Conservation (phyloP, 306 rosid species). For the Sicyos edulis region DNA sequence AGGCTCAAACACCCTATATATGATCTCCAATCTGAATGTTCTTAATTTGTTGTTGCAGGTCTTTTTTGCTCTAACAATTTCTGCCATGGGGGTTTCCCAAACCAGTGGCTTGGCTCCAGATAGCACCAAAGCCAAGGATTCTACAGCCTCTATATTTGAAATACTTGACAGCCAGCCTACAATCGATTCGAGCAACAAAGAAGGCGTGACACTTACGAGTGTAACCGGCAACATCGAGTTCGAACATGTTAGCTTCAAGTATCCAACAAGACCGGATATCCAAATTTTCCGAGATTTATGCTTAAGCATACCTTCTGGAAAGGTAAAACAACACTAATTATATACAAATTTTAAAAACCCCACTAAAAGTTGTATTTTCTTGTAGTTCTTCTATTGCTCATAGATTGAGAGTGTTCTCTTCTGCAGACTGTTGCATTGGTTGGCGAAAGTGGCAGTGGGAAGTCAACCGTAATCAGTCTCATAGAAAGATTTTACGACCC, state of each 20-base stretch:
- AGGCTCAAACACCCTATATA: neutral
- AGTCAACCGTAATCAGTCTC: conserved; percentile 71
- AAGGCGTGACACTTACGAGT: conserved; percentile 36
- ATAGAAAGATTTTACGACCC: conserved; percentile 79
- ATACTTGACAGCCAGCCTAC: conserved; percentile 62
- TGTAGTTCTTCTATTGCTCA: neutral
- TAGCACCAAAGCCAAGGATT: conserved; percentile 71
- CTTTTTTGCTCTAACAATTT: conserved; percentile 64
- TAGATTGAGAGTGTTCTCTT: neutral
- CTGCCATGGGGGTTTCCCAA: conserved; percentile 70
- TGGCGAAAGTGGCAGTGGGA: conserved; percentile 92
- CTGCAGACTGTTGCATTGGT: conserved; percentile 78
- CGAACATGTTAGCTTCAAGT: conserved; percentile 51
- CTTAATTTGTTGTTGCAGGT: conserved; percentile 35
- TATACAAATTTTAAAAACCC: too few species aligned
- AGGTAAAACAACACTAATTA: conserved; percentile 40
- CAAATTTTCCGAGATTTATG: conserved; percentile 59
- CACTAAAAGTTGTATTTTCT: too few species aligned
- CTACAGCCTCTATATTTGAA: conserved; percentile 65
- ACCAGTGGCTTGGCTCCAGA: conserved; percentile 64
- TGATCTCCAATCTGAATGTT: neutral
- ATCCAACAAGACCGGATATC: conserved; percentile 67
- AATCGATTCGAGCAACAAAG: conserved; percentile 60
- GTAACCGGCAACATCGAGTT: conserved; percentile 54
- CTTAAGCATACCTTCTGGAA: conserved; percentile 62